Evolutionary conservation across 331 rosid species (phyloP).

Genomic region (Phaseolus coccineus): DNA sequence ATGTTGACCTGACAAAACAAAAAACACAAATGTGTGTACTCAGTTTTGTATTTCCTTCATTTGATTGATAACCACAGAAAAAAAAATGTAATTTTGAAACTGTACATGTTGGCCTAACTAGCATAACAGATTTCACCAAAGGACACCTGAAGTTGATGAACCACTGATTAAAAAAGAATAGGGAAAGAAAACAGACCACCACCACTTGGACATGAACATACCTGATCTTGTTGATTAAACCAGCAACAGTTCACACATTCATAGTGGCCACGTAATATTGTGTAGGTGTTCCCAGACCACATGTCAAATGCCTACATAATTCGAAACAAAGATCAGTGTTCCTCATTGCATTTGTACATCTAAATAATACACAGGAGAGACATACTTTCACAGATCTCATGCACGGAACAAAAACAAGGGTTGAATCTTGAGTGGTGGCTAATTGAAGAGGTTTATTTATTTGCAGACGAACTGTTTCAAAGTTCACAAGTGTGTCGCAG

Average conservation of each 20-base stretch:
- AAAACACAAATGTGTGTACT: too few species aligned
- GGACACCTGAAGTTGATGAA: conserved; percentile 3
- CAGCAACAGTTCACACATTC: conserved; percentile 89
- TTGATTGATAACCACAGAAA: conserved; percentile 22
- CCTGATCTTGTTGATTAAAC: conserved; percentile 82
- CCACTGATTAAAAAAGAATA: conserved; percentile 27
- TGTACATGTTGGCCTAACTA: background rate
- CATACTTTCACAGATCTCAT: conserved; percentile 84
- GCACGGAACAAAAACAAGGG: conserved; percentile 91
- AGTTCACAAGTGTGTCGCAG: conserved; percentile 90
- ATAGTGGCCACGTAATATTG: conserved; percentile 79
- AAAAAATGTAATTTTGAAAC: background rate
- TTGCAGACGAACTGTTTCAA: conserved; percentile 87
- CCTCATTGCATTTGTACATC: conserved; percentile 19
- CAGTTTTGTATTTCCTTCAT: conserved; percentile 12
- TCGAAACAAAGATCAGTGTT: conserved; percentile 38
- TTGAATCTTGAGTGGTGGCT: conserved; percentile 77
- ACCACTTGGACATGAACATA: conserved; percentile 44
- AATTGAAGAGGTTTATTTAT: conserved; percentile 87
- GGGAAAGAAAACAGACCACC: conserved; percentile 22
- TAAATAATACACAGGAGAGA: conserved; percentile 27
- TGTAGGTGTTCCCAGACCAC: conserved; percentile 82
- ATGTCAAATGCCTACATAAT: conserved; percentile 77
- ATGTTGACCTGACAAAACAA: too few species aligned
- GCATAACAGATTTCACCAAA: conserved; percentile 9